phyloP scores from a whole-genome alignment of 1,139 yeast genomes.

The Pichia sp. region DNA sequence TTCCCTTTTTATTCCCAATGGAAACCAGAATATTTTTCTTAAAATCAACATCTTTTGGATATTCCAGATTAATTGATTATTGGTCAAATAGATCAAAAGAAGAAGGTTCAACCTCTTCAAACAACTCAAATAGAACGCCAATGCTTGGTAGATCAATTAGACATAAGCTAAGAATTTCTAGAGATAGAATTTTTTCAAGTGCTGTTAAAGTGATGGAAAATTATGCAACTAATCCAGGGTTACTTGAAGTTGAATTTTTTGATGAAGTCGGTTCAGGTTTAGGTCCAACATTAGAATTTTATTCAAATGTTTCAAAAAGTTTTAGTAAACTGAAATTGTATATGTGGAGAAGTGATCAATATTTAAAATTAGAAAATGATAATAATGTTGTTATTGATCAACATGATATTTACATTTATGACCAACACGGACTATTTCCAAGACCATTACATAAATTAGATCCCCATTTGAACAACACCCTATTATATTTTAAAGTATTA shows the following conservation, averaged over 20 bases:
- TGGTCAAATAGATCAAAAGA: constrained; percentile 58
- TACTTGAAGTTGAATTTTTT: constrained; percentile 80
- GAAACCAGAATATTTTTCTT: constrained; percentile 74
- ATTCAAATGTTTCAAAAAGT: constrained; percentile 72
- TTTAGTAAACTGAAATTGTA: constrained; percentile 51
- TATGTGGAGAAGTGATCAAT: constrained; percentile 62
- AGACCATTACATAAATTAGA: constrained; percentile 43
- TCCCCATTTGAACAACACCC: constrained; percentile 37
- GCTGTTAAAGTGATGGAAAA: constrained; percentile 73
- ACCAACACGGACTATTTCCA: constrained; percentile 64
- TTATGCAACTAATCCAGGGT: constrained; percentile 75
- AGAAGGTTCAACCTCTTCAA: constrained; percentile 10
- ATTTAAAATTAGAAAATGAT: constrained; percentile 18
- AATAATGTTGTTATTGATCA: constrained; percentile 39
- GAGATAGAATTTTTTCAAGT: constrained; percentile 67
- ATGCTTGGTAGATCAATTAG: constrained; percentile 68
- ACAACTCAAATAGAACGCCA: constrained; percentile 24
- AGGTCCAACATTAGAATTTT: constrained; percentile 94
- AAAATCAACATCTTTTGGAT: constrained; percentile 88
- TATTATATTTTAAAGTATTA: constrained; percentile 56
- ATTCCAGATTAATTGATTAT: constrained; percentile 72
- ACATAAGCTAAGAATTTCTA: constrained; percentile 73
- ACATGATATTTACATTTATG: constrained; percentile 39
- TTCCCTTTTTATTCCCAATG: constrained; percentile 79
- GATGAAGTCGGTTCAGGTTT: constrained; percentile 95